These are phyloP conservation scores for Centella asiatica DNA, from an alignment of 129 eudicot genomes.

Conservation along the genomic window DNA sequence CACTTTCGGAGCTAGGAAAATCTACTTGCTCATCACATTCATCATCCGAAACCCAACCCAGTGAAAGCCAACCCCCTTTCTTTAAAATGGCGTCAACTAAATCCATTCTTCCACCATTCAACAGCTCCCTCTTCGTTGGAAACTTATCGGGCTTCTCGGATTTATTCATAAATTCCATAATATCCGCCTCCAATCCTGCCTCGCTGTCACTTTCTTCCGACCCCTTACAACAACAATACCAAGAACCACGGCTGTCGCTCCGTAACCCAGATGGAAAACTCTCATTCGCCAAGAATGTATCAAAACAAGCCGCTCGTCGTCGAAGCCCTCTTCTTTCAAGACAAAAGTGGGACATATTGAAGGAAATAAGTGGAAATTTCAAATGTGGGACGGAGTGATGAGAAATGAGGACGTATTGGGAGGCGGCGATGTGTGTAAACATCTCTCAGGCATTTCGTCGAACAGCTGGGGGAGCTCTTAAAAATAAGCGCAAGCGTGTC, in stretches of 20 bases:
- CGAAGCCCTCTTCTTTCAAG: slow-evolving; percentile 1
- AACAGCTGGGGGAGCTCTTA: slow-evolving; percentile 26
- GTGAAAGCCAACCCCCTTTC: slow-evolving; percentile 75
- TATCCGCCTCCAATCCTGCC: slow-evolving; percentile 45
- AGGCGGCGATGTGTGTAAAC: slow-evolving; percentile 28
- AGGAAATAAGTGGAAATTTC: slow-evolving; percentile 19
- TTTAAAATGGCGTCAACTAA: slow-evolving; percentile 56
- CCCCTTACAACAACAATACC: slow-evolving; percentile 35
- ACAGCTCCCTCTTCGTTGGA: slow-evolving; percentile 57
- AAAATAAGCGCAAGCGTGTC: neutral
- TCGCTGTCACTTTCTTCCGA: slow-evolving; percentile 36
- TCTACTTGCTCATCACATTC: slow-evolving; percentile 17
- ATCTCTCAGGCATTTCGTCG: slow-evolving; percentile 94
- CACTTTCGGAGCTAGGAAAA: slow-evolving; percentile 5
- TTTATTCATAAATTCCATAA: slow-evolving; percentile 65
- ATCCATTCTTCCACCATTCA: slow-evolving; percentile 61
- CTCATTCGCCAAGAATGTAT: slow-evolving; percentile 1
- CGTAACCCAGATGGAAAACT: slow-evolving; percentile 16
- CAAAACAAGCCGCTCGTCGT: neutral
- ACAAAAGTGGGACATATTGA: slow-evolving; percentile 6
- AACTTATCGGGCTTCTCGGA: slow-evolving; percentile 60
- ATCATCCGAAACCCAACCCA: slow-evolving; percentile 63
- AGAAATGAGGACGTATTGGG: slow-evolving; percentile 5
- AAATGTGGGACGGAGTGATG: slow-evolving; percentile 16
- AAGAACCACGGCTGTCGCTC: slow-evolving; percentile 17